Evolutionary conservation across 352 stramenopile species (phyloP).

Genomic region (Phytophthora hybrid): DNA sequence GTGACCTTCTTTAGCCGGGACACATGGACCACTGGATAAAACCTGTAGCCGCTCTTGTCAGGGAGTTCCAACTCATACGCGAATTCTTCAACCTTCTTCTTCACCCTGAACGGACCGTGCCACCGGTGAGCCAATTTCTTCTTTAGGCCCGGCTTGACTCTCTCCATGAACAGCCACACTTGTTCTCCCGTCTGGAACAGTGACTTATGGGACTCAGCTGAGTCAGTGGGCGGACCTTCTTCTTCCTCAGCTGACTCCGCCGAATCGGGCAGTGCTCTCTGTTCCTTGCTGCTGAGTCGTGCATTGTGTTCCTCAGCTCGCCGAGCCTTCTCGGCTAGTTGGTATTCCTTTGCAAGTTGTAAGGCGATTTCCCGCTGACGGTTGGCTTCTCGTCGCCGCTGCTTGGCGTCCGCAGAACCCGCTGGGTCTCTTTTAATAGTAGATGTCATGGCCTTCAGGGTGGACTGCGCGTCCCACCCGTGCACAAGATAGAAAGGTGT

Average conservation of each 20-base stretch:
- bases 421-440: too few relatives aligned
- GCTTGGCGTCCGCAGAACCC: background rate
- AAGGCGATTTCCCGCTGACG: conserved; percentile 4
- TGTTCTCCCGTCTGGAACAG: background rate
- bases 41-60: conserved; percentile 1
- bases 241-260: too few relatives aligned
- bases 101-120: background rate
- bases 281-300: background rate
- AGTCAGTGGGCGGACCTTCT: too few relatives aligned
- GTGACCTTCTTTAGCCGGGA: conserved; percentile 3
- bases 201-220: background rate
- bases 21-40: conserved; percentile 14
- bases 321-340: conserved; percentile 3
- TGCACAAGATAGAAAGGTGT: background rate
- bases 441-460: conserved; percentile 1
- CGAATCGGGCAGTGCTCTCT: background rate
- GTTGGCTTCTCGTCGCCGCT: background rate
- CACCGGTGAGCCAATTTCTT: conserved; percentile 6
- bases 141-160: background rate
- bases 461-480: background rate
- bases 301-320: background rate
- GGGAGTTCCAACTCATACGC: conserved; percentile 11
- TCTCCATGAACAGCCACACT: conserved; percentile 4
- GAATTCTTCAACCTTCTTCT: conserved; percentile 12
- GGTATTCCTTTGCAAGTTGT: background rate